Percentiles rank a stretch among this genome's conserved stretches.
Conservation (phyloP, 371 early-diverging fungal genomes). For the Mortierella sp. region DNA sequence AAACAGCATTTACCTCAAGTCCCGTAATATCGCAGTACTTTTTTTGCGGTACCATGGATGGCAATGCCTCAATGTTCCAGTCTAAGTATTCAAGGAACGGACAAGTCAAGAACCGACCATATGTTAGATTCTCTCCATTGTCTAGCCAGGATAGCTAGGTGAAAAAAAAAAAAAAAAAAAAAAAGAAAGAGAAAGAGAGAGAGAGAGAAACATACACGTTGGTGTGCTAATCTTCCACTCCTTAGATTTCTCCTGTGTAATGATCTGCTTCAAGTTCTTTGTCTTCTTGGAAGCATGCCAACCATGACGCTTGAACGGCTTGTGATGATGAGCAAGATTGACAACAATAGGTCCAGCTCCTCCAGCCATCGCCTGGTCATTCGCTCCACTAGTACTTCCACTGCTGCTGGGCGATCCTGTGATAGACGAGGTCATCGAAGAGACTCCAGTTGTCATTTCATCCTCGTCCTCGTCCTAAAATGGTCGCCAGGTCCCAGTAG, state of each 20-base stretch:
- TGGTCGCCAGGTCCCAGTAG: background rate
- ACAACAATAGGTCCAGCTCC: constrained; percentile 9
- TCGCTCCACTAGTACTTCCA: constrained; percentile 23
- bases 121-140: background rate
- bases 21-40: constrained; percentile 95
- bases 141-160: background rate
- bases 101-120: background rate
- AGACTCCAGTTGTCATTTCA: constrained; percentile 33
- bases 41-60: constrained; percentile 83
- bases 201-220: constrained; percentile 64
- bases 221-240: constrained; percentile 73
- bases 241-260: constrained; percentile 73
- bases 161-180: background rate
- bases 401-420: constrained; percentile 37
- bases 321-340: constrained; percentile 50
- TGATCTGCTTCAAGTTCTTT: constrained; percentile 83
- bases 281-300: constrained; percentile 75
- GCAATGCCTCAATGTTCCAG: constrained; percentile 86
- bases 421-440: constrained; percentile 43
- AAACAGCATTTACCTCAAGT: constrained; percentile 65
- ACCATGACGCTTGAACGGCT: constrained; percentile 77
- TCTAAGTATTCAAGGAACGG: constrained; percentile 53
- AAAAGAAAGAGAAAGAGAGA: background rate
- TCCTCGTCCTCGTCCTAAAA: constrained; percentile 47
- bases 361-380: constrained; percentile 11